Evolutionary conservation across 805 yeast species (phyloP).

Genomic region (Schizosaccharomyces japonicus): DNA sequence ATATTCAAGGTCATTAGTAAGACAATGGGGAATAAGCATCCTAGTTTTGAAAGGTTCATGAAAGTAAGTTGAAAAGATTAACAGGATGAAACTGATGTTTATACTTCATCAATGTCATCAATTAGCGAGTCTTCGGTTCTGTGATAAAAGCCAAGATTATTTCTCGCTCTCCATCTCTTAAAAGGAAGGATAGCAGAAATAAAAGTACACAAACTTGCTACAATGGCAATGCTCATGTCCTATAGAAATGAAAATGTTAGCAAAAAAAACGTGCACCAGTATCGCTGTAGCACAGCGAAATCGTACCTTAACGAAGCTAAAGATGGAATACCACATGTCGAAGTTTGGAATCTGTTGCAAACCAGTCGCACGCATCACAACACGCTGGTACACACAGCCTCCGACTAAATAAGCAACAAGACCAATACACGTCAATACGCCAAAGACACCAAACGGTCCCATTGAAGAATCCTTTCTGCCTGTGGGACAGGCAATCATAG

Average conservation of each 20-base stretch:
- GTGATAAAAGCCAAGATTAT: background rate
- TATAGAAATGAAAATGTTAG: background rate
- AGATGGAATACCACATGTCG: slow-evolving; percentile 1
- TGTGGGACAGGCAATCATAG: slow-evolving; percentile 71
- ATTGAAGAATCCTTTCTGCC: slow-evolving; percentile 16
- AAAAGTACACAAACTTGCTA: background rate
- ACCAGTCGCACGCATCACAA: background rate
- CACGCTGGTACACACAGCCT: slow-evolving; percentile 1
- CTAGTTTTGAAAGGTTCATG: too few relatives aligned
- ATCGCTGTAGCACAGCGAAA: too few relatives aligned
- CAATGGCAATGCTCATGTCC: background rate
- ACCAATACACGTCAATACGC: slow-evolving; percentile 25
- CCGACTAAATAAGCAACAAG: slow-evolving; percentile 4
- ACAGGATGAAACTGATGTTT: too few relatives aligned
- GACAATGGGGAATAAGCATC: too few relatives aligned
- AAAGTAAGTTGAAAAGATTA: too few relatives aligned
- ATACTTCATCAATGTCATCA: background rate
- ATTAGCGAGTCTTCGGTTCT: background rate
- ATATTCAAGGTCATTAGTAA: too few relatives aligned
- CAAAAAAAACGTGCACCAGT: background rate
- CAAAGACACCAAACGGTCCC: slow-evolving; percentile 29
- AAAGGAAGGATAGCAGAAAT: background rate
- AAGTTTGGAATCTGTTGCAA: slow-evolving; percentile 4
- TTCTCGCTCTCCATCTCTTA: background rate
- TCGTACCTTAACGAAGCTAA: background rate